Base-by-base conservation (phyloP, 1,284 basidiomycete genomes). In the Rhodotorula sp. region DNA sequence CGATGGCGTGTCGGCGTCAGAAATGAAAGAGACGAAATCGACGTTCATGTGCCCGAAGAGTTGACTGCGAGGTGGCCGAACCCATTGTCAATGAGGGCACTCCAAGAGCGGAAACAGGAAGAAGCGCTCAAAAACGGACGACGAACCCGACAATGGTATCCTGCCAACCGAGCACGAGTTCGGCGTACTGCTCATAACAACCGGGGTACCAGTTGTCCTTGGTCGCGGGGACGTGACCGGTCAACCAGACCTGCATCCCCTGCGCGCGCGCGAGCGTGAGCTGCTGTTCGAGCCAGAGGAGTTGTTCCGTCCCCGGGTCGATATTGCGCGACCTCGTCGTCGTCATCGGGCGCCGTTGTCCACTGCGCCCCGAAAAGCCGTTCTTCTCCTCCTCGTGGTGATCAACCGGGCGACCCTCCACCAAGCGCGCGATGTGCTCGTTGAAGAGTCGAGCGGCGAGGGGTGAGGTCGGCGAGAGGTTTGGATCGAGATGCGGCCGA, bases 221-320 rank as follows among this genome's bases (percentile, higher is more conserved):
- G 19, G 90, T 89, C 3, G 93, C 90, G 12, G 91, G 90, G 52
- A 93, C 88, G 81, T 91, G 89, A 0, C 89, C 86, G 23, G 84
- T 82, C 66, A 87, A 72, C 81, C 84, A 85, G 73, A 89, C 89
- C 85, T 94, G 90, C 87, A 95, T 90, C 43, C 87, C 87, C 62
- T 90, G 84, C 14, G 86, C 81, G 69, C 92, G 85, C 80, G 89
- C 93, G 68, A 83, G 82, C 60, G 87, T 81, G 38, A 97, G 84
- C 80, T 94, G 92, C 2, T 92, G 91, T 76, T 93, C 91, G 28
- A 97, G 84, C 93, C 93, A 97, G 81, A 94, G 91, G 77, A 93
- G 85, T 79, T 95, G 84, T 31, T 92, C 83, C 74, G 91, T 92
- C 64, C 92, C 92, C 31, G 92, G 90, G 80, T 94, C 91, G 76